phyloP scores from a whole-genome alignment of 129 eudicot species.

The Calendula officinalis region DNA sequence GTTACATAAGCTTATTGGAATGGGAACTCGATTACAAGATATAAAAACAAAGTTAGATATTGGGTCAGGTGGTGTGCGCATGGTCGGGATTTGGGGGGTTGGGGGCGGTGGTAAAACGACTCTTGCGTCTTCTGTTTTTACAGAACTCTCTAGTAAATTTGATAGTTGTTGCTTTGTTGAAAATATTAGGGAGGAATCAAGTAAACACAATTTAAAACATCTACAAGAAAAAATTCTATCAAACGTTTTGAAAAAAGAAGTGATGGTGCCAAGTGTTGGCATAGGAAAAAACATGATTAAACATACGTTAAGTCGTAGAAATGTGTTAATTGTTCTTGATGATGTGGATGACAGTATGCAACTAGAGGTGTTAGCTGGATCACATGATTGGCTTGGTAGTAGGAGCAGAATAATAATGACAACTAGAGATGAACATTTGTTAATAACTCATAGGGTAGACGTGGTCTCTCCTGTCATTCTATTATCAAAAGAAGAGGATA shows the following conservation, averaged over 20 bases:
- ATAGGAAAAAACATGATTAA: neutral
- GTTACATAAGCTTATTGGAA: neutral
- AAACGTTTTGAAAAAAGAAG: neutral
- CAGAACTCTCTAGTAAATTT: neutral
- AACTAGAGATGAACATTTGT: neutral
- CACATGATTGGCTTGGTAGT: too few species aligned
- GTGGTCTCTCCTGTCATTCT: neutral
- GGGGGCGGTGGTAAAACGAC: neutral
- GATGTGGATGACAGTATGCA: neutral
- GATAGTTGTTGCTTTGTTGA: neutral
- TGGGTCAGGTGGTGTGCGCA: neutral
- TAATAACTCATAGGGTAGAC: neutral
- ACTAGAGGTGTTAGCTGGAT: neutral
- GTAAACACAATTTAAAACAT: neutral
- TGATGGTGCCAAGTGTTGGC: neutral
- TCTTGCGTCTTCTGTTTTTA: neutral
- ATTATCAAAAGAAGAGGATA: neutral
- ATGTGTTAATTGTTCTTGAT: neutral
- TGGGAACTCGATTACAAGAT: neutral
- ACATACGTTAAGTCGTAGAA: neutral
- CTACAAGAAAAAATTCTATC: neutral
- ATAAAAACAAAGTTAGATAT: neutral
- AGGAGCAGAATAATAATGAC: neutral
- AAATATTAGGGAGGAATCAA: neutral
- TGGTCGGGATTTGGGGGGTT: neutral